phyloP scores from a whole-genome alignment of 1,284 basidiomycete genomes.

The Ganoderma resinaceum region DNA sequence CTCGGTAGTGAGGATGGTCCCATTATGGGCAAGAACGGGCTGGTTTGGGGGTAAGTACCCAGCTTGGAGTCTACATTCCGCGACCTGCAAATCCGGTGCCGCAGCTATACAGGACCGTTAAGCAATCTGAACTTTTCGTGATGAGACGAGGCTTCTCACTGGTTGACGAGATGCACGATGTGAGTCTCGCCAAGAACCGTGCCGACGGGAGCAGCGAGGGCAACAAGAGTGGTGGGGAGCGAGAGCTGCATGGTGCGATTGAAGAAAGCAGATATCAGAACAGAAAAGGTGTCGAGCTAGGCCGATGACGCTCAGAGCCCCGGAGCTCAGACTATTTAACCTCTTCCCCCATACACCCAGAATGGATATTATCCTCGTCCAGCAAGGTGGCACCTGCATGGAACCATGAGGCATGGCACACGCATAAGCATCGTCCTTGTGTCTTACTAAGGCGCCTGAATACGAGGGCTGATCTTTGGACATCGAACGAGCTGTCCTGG shows the following conservation, averaged over 20 bases:
- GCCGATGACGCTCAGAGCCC: background rate
- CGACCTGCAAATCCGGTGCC: background rate
- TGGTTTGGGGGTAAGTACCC: background rate
- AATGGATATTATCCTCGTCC: background rate
- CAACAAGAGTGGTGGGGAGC: background rate
- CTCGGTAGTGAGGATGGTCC: background rate
- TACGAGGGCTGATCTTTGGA: too few relatives aligned
- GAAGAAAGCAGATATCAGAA: background rate
- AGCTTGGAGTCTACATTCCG: background rate
- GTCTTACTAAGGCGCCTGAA: too few relatives aligned
- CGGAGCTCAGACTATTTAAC: background rate
- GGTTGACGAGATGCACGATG: background rate
- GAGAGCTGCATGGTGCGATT: background rate
- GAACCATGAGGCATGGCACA: background rate
- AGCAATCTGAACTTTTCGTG: background rate
- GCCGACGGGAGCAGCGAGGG: background rate
- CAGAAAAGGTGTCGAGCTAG: background rate
- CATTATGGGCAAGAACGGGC: background rate
- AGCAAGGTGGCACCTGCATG: background rate
- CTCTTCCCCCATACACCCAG: background rate
- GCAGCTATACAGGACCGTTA: background rate
- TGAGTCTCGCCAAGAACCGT: background rate
- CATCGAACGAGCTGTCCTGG: too few relatives aligned
- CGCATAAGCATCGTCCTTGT: too few relatives aligned
- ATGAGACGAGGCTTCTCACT: background rate